Evolutionary conservation across 192 early-diverging fungal species (phyloP).

Genomic region (Blastocladiella britannica): DNA sequence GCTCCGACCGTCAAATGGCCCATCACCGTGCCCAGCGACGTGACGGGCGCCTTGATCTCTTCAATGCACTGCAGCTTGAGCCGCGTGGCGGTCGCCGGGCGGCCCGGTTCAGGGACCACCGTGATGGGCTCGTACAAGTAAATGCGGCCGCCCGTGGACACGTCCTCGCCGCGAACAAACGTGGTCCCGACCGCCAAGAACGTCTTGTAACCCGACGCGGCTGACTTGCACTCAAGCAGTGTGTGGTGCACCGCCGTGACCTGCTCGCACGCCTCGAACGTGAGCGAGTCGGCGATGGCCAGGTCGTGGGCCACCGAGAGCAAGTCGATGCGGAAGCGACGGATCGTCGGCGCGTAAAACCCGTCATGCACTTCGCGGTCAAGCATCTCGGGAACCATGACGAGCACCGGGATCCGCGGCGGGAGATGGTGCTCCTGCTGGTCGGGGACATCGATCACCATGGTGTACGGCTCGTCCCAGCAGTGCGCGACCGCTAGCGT

Average conservation of each 20-base stretch:
- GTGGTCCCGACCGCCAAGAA: constrained; percentile 79
- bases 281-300: constrained; percentile 69
- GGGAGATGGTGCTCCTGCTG: not conserved
- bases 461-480: not conserved
- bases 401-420: not conserved
- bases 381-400: constrained; percentile 1
- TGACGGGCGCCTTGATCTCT: constrained; percentile 73
- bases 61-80: constrained; percentile 63
- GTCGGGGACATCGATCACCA: not conserved
- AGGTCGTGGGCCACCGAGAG: constrained; percentile 86
- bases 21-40: constrained; percentile 59
- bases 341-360: constrained; percentile 33
- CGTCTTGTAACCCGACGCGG: constrained; percentile 57
- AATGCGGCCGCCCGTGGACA: constrained; percentile 67
- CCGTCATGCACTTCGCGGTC: constrained; percentile 10
- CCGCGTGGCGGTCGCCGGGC: constrained; percentile 81
- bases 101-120: constrained; percentile 84
- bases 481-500: not conserved
- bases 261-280: constrained; percentile 65
- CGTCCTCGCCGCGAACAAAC: constrained; percentile 73
- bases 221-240: constrained; percentile 63
- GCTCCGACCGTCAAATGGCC: constrained; percentile 72
- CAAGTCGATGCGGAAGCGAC: constrained; percentile 54
- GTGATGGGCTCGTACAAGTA: constrained; percentile 87
- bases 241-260: constrained; percentile 54